Conservation (phyloP, 1,284 basidiomycete species). For the Sporisorium exsertum region DNA sequence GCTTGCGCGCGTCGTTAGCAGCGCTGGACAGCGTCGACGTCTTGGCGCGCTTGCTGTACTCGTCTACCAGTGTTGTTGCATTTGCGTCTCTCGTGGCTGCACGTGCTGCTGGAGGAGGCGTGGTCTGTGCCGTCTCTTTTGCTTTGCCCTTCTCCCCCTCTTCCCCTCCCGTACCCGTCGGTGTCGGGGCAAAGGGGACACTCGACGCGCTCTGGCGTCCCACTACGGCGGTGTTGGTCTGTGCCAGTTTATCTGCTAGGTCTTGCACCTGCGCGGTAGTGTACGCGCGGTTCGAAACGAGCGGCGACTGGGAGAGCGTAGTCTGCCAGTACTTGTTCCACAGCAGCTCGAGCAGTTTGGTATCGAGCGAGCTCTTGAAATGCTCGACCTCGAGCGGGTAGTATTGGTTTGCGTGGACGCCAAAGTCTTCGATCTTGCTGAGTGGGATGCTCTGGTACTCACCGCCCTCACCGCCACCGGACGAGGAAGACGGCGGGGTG, state of each 20-base stretch:
- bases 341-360: conserved; percentile 84
- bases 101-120: not conserved
- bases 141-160: not conserved
- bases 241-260: conserved; percentile 82
- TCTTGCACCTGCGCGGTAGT: conserved; percentile 88
- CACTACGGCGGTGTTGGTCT: conserved; percentile 6
- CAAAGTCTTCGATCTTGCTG: conserved; percentile 71
- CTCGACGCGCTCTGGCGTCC: not conserved
- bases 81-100: not conserved
- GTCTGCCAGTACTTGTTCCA: conserved; percentile 99
- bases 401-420: conserved; percentile 96
- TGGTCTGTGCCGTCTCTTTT: not conserved
- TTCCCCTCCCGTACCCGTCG: no score
- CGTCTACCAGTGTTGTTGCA: not conserved
- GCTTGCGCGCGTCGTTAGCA: conserved; percentile 76
- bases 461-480: no score
- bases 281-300: conserved; percentile 91
- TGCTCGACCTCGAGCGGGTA: conserved; percentile 93
- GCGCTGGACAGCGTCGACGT: conserved; percentile 10
- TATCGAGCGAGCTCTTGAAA: conserved; percentile 90
- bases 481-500: conserved; percentile 75
- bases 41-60: not conserved
- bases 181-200: conserved; percentile 9
- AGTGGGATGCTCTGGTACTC: conserved; percentile 92
- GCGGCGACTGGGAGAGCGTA: conserved; percentile 87